Base-by-base conservation (phyloP, 2,329 filamentous ascomycete species). In the Fusarium sp. region DNA sequence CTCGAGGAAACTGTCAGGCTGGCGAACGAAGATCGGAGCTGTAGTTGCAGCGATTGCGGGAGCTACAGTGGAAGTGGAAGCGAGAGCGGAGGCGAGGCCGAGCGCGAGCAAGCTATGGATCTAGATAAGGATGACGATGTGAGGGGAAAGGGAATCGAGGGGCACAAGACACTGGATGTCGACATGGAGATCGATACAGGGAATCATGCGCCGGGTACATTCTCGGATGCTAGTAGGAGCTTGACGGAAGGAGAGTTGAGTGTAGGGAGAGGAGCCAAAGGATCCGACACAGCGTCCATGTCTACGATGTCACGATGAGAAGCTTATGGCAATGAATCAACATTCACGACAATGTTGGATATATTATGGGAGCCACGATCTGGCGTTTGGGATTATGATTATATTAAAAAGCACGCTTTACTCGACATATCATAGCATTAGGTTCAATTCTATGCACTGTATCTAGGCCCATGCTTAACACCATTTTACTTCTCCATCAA, bases 1-100 rank as follows among this genome's bases (percentile, higher is more conserved):
- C 76, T 92, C 9, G 88, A 90, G 78, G 89, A 91, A 84, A 91
- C 89, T 44, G 77, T 91, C 73, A 80, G 88, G 71, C 77, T 90
- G 60, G 88, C 86, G 4, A 82, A 80, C 52, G 77, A 77, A 49
- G 75, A 74, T 41, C 77, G 77, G 54, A 78, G 77, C 47, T 82
- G 79, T 46, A 83, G 80, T 67, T 83, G 81, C 48, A 83, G 80
- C 60, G 78, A 79, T 45, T 81, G 81, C 58, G 79, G 76, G 16
- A 76, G 75, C 54, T 74, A 62, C 43, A 72, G 81, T 56, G 79
- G 76, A 20, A 76, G 75, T 47, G 74, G 61, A 40, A 72, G 69
- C 34, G 67, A 61, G 9, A 43, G 75, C 52, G 74, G 57, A 34
- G 70, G 65, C 34, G 64, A 61, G 8, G 73, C 55, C 16, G 58